A percentile compares a stretch with the other conserved stretches of the same genome.
phyloP scores from a whole-genome alignment of 2,329 filamentous ascomycete species.

The Bipolaris gigantea region DNA sequence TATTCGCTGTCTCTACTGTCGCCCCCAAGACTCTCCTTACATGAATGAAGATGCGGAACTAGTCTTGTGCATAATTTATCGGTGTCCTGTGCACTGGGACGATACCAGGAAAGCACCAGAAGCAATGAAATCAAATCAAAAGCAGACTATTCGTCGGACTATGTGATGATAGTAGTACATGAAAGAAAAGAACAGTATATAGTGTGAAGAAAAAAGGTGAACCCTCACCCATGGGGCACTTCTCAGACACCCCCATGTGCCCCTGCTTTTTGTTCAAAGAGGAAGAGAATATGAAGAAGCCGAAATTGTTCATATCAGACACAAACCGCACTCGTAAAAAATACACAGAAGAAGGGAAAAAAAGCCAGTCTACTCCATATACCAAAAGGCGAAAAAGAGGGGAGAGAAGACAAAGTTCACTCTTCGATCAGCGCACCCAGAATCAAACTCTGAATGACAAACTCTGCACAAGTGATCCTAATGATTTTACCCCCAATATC shows the following conservation, averaged over 20 bases:
- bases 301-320: background rate
- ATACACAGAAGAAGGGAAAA: background rate
- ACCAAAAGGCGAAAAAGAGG: background rate
- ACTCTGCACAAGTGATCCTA: slow-evolving; percentile 76
- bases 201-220: background rate
- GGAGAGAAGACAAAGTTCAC: slow-evolving; percentile 3
- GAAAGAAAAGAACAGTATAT: background rate
- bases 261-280: background rate
- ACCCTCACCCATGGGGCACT: background rate
- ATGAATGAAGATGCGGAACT: too few relatives aligned
- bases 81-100: too few relatives aligned
- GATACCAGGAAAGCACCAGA: background rate
- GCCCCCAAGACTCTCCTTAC: too few relatives aligned
- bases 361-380: background rate
- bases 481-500: slow-evolving; percentile 55
- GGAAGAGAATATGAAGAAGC: background rate
- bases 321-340: background rate
- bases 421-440: slow-evolving; percentile 75
- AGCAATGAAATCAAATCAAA: background rate
- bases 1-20: too few relatives aligned
- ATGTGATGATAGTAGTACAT: background rate
- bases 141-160: background rate
- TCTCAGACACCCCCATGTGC: background rate
- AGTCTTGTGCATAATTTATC: too few relatives aligned
- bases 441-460: slow-evolving; percentile 91